These are phyloP conservation scores for Plasmodium fragile DNA, from an alignment of 169 alveolate species.

Conservation along the genomic window DNA sequence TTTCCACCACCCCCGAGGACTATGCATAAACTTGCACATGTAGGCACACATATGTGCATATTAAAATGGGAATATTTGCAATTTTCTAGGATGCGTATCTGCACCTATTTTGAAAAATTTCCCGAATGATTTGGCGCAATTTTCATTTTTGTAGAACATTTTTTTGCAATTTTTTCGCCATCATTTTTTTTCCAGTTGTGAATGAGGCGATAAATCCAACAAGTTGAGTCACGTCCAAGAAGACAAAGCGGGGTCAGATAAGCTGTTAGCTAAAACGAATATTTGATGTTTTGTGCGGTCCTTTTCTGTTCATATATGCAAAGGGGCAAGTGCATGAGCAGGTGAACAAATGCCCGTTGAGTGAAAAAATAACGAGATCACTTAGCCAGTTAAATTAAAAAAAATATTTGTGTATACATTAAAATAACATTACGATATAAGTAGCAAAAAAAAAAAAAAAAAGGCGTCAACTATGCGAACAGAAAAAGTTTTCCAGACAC, in stretches of 20 bases:
- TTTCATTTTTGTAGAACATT: not conserved
- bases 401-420: not conserved
- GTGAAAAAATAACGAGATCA: not conserved
- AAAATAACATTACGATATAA: not conserved
- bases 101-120: not conserved
- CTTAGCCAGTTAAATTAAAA: not conserved
- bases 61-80: not conserved
- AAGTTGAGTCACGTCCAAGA: not conserved
- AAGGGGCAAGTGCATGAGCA: not conserved
- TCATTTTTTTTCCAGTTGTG: not conserved
- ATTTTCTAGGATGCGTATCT: not conserved
- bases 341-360: not conserved
- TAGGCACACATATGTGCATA: not conserved
- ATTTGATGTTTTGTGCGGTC: not conserved
- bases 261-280: not conserved
- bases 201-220: not conserved
- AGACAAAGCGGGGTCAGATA: not conserved
- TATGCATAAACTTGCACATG: not conserved
- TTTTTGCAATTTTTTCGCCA: not conserved
- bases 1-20: not conserved
- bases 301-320: not conserved
- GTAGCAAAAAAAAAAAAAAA: not conserved
- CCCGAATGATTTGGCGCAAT: not conserved
- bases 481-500: not conserved
- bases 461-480: not conserved